Evolutionary conservation across 257 asterid genomes (phyloP), one percentile per base, ranked within the genome.

Genomic region (Oldenlandia corymbosa): DNA sequence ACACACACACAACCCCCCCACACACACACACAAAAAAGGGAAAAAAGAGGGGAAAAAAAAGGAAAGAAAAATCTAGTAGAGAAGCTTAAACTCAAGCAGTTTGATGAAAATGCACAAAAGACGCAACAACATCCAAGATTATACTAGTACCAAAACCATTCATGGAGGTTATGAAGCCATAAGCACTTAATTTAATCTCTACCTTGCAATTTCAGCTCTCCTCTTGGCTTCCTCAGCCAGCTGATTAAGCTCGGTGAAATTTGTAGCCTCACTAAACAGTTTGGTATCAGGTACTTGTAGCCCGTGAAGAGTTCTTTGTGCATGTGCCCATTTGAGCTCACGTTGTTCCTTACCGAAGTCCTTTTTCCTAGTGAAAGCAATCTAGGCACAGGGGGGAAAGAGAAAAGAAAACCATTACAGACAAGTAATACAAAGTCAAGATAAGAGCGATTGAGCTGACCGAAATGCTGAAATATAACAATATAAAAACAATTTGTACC

Each of bases 181-280:
- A 37, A 37, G 18, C 9, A 67, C 59, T 57, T 17, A 55, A 28
- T 53, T 20, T 23, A 12, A 46, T 41, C 34, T 41, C 42, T 82
- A 91, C 98, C 98, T 82, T 27, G 98, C 98, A 53, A 91, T 89
- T 77, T 91, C 96, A 60, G 98, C 98, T 78, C 98, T 83, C 66
- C 96, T 79, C 73, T 91, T 91, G 5, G 98, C 98, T 71, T 91
- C 98, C 86, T 91, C 98, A 3, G 98, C 98, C 82, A 91, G 77
- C 76, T 88, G 98, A 68, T 91, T 91, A 74, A 91, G 98, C 54
- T 91, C 98, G 2, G 81, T 80, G 87, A 83, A 88, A 70, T 83
- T 91, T 73, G 75, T 86, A 28, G 73, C 70, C 61, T 91, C 98
- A 21, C 71, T 83, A 46, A 88, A 88, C 80, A 91, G 41, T 78